phyloP scores from a whole-genome alignment of 140 eudicot genomes.

The Ambrosia hybrid region DNA sequence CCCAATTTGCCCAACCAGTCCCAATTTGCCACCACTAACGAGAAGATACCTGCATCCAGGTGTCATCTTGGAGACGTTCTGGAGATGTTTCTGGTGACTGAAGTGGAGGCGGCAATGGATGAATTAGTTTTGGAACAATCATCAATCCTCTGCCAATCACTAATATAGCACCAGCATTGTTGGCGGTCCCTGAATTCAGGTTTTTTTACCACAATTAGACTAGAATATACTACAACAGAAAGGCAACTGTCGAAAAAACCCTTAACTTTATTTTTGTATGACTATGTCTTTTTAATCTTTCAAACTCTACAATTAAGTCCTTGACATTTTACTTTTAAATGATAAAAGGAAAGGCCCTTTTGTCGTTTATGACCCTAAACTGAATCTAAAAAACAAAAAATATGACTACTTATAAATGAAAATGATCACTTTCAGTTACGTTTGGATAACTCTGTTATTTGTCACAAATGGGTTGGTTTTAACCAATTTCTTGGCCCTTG shows the following conservation, averaged over 20 bases:
- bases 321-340: neutral
- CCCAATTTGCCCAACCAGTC: neutral
- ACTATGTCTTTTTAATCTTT: too few species aligned
- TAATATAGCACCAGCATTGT: constrained; percentile 95
- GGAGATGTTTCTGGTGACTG: constrained; percentile 89
- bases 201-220: constrained; percentile 22
- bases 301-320: neutral
- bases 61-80: constrained; percentile 66
- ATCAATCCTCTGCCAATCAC: constrained; percentile 93
- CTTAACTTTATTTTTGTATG: neutral
- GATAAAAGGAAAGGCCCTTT: neutral
- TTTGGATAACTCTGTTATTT: neutral
- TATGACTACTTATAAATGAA: neutral
- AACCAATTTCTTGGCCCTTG: neutral
- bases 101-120: constrained; percentile 91
- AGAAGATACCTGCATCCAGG: constrained; percentile 84
- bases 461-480: neutral
- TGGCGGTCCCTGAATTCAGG: constrained; percentile 72
- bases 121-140: constrained; percentile 88
- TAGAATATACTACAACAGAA: neutral
- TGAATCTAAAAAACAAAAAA: neutral
- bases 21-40: neutral
- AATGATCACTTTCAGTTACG: neutral
- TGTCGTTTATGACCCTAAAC: neutral
- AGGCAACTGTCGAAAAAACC: neutral